Evolutionary conservation across 768 basidiomycete genomes (phyloP), one percentile per base, ranked within the genome.

Genomic region (Cubamyces sp.): DNA sequence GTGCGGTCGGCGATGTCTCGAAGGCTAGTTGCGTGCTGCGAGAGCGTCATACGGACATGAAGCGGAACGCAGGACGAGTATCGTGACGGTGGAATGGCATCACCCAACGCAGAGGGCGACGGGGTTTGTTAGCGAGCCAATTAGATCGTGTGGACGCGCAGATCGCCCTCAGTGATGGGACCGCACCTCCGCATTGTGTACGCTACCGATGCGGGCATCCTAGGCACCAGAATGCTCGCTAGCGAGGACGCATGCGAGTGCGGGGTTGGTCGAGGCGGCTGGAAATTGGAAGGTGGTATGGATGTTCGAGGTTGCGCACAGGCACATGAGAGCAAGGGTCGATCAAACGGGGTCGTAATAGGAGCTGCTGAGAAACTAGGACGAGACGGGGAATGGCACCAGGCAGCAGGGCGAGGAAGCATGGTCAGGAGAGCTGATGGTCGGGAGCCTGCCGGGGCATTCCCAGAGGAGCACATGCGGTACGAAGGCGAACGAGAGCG

Each of bases 381-480:
- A 15, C 47, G 43, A 21, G 51, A 16, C 46, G 34, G 45, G n/a
- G 41, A 51, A 41, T 28, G 5, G 49, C 41, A 21, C 49, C 57
- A 23, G n/a, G 57, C 19, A 42, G 49, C 19, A 47, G 45, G 43
- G 28, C 47, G 28, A 34, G 41, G 55, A 56, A 56, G 55, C 30
- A 26, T 3, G 57, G 57, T 51, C 57, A 59, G 57, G 49, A 42
- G 57, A 43, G 41, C 57, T 34, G 57, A 42, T 25, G 37, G 49
- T 21, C 57, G 45, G 49, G 57, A 19, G 41, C 57, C 28, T 26
- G 30, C 48, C 49, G 57, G 30, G 49, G 19, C 57, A 37, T 59
- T 59, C 57, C 48, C 57, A 59, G 57, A 51, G 14, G 40, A 41
- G 28, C 21, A 43, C 61, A 56, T 49, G 54, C 57, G 54, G 63